Base-by-base conservation (phyloP, 2,329 filamentous ascomycete genomes). In the Polytolypa hystricis region DNA sequence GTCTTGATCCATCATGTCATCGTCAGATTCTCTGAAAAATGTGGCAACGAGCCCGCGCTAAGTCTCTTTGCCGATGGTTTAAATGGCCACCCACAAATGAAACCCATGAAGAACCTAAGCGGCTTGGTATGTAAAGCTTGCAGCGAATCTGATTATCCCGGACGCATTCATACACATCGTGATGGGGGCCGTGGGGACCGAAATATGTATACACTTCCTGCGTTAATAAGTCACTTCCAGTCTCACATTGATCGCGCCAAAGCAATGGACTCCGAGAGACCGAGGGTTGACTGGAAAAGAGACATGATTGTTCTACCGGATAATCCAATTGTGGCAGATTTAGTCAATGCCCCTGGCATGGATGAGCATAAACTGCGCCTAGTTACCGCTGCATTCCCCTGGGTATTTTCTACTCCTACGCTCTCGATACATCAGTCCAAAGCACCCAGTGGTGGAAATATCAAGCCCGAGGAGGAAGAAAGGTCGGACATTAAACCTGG, bases 1-100 rank as follows among this genome's bases (percentile, higher is more conserved):
- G 69, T 76, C 31, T 64, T 82, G 7, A 67, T 87, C 28, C 67
- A 80, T 50, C 75, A 81, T 51, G 60, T 77, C 35, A 65, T 71
- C 38, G 67, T 68, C 37, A 66, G 65, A 23, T 84, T 79, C 49
- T 63, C 68, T 29, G 55, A 69, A 11, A 66, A 65, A 33, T 84
- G 79, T 52, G 61, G 61, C 11, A 66, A 76, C 41, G 66, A 69
- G 27, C 71, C 75, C 1, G 63, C 69, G 6, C 51, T 86, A 21
- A 57, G 58, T 9, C 67, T 77, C 56, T 75, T 81, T 42, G 72
- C 69, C 39, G 77, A 74, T 37, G 71, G 69, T 1, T 49, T 79
- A 20, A 67, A 66, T n/a, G 69, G 67, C 33, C 67, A 69, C 37
- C 69, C 69, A 43, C 66, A 71, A 21, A 73, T 79, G 67, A 67